These are phyloP conservation scores for Heimioporus punctisporus DNA, from an alignment of 1,284 basidiomycete species.

Conservation along the genomic window DNA sequence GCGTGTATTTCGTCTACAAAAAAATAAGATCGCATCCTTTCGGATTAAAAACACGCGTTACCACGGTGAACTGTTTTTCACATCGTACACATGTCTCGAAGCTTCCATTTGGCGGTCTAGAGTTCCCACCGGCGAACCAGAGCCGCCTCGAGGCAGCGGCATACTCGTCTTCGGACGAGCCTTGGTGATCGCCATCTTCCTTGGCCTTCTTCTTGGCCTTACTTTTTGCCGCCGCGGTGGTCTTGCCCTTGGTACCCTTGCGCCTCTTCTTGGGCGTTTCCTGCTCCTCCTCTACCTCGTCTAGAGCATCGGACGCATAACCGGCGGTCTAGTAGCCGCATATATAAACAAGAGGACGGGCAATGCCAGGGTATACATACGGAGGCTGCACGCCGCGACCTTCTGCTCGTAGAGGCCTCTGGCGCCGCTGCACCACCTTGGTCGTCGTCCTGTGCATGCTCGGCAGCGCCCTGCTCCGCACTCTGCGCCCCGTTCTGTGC, in stretches of 20 bases:
- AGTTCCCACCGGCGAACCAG: slow-evolving; percentile 44
- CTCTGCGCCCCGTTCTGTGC: slow-evolving; percentile 33
- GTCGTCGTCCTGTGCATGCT: slow-evolving; percentile 2
- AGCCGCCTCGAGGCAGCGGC: slow-evolving; percentile 56
- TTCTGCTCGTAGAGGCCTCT: slow-evolving; percentile 9
- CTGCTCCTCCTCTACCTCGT: slow-evolving; percentile 48
- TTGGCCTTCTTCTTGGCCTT: slow-evolving; percentile 52
- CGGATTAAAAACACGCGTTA: slow-evolving; percentile 36
- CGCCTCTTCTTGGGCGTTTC: slow-evolving; percentile 39
- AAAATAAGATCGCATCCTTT: no score
- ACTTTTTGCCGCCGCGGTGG: slow-evolving; percentile 43
- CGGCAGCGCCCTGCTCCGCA: slow-evolving; percentile 28
- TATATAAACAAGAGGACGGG: no score
- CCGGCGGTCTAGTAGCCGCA: slow-evolving; percentile 41
- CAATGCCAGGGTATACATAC: slow-evolving; percentile 3
- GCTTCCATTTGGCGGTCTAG: slow-evolving; percentile 76
- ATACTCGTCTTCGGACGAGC: slow-evolving; percentile 51
- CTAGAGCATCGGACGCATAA: slow-evolving; percentile 76
- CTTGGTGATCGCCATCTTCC: slow-evolving; percentile 47
- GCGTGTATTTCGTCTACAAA: slow-evolving; percentile 81
- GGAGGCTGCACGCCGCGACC: slow-evolving; percentile 3
- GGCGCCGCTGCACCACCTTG: background rate
- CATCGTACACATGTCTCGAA: slow-evolving; percentile 87
- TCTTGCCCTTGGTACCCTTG: slow-evolving; percentile 33
- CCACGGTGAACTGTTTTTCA: slow-evolving; percentile 86